Percentiles rank a stretch among this genome's conserved stretches.
phyloP scores from a whole-genome alignment of 2,329 filamentous ascomycete species.

The Aspergillus jensenii region DNA sequence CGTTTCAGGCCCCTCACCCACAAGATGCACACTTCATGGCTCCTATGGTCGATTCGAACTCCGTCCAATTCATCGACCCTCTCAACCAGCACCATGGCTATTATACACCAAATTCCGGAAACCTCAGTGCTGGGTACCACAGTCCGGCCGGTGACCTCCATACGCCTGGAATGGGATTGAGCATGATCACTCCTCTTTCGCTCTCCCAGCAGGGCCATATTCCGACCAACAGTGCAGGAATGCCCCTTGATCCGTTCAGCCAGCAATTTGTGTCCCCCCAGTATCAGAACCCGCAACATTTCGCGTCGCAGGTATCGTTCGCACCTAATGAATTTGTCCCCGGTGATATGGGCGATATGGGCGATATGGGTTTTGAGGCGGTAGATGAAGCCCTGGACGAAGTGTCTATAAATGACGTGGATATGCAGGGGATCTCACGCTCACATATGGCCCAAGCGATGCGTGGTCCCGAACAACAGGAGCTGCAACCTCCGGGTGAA shows the following conservation, averaged over 20 bases:
- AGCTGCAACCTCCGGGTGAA: constrained; percentile 45
- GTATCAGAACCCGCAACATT: constrained; percentile 69
- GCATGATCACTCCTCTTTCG: constrained; percentile 78
- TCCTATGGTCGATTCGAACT: constrained; percentile 81
- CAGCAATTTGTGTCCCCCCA: constrained; percentile 55
- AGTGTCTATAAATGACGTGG: constrained; percentile 61
- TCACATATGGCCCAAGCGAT: constrained; percentile 46
- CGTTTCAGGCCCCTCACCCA: constrained; percentile 70
- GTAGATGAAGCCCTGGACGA: constrained; percentile 69
- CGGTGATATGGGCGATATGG: constrained; percentile 63
- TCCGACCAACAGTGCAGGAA: constrained; percentile 55
- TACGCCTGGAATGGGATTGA: constrained; percentile 72
- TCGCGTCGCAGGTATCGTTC: constrained; percentile 63
- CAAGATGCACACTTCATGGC: constrained; percentile 89
- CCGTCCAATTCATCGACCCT: constrained; percentile 76
- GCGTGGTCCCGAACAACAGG: constrained; percentile 27
- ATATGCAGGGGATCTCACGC: constrained; percentile 52
- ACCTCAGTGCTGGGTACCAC: constrained; percentile 74
- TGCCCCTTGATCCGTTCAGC: constrained; percentile 70
- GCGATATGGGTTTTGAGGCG: constrained; percentile 75
- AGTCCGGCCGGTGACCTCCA: constrained; percentile 83
- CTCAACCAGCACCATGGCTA: constrained; percentile 78
- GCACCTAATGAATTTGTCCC: constrained; percentile 79
- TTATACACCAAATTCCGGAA: constrained; percentile 84
- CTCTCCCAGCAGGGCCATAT: constrained; percentile 69